phyloP scores from a whole-genome alignment of 2,329 filamentous ascomycete species.

The Ophiocordyceps sinensis region DNA sequence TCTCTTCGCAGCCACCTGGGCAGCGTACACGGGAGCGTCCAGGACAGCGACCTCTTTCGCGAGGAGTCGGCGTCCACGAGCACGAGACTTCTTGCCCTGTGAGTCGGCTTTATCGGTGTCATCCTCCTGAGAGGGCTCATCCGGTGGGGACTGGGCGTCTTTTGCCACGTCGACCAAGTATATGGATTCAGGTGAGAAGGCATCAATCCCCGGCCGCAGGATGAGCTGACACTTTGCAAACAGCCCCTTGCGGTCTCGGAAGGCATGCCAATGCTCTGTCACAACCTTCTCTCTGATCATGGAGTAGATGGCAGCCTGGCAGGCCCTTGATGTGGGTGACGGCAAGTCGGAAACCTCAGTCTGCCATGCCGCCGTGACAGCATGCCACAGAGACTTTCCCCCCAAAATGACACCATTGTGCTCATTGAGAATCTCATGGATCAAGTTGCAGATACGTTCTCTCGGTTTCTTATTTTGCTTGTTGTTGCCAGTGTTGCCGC shows the following conservation, averaged over 20 bases:
- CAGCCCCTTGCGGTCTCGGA: conserved; percentile 23
- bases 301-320: conserved; percentile 21
- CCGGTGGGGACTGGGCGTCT: conserved; percentile 24
- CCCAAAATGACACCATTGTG: conserved; percentile 34
- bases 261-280: conserved; percentile 28
- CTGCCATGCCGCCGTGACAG: conserved; percentile 29
- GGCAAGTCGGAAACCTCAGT: conserved; percentile 23
- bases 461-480: background rate
- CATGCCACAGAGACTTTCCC: conserved; percentile 33
- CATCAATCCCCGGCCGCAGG: conserved; percentile 25
- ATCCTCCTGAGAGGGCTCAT: background rate
- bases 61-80: conserved; percentile 20
- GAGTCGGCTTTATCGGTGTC: background rate
- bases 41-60: conserved; percentile 31
- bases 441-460: conserved; percentile 10
- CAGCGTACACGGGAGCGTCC: conserved; percentile 35
- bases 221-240: conserved; percentile 30
- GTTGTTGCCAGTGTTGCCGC: background rate
- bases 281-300: conserved; percentile 20
- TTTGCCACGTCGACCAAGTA: conserved; percentile 32
- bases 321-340: conserved; percentile 24
- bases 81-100: conserved; percentile 7
- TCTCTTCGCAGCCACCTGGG: conserved; percentile 20
- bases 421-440: conserved; percentile 15
- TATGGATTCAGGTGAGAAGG: conserved; percentile 25